These are phyloP conservation scores for Penicillium sp. DNA, from an alignment of 2,329 filamentous ascomycete genomes.

Conservation along the genomic window DNA sequence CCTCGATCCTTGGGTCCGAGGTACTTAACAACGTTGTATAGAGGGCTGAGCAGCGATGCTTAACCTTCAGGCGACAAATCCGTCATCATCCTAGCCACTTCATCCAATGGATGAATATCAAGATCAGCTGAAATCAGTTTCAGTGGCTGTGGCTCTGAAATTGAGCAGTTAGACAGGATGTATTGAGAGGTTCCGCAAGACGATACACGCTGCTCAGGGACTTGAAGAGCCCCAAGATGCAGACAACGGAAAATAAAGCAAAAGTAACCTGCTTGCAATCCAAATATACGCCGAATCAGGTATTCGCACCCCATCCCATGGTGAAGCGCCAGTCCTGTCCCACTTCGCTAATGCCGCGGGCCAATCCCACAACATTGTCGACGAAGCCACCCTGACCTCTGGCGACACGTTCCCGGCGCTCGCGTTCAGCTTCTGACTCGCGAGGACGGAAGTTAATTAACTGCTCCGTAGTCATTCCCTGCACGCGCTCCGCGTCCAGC, in stretches of 20 bases:
- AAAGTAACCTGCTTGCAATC: neutral
- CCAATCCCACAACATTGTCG: constrained; percentile 30
- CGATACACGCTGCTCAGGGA: neutral
- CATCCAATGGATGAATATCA: neutral
- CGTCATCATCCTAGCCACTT: neutral
- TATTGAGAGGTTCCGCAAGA: neutral
- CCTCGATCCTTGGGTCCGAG: neutral
- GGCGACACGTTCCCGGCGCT: constrained; percentile 25
- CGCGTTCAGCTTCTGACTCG: constrained; percentile 23
- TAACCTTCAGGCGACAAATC: neutral
- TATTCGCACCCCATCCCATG: constrained; percentile 27
- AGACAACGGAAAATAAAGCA: neutral
- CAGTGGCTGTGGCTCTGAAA: neutral
- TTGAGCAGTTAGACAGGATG: neutral
- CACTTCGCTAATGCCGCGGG: constrained; percentile 28
- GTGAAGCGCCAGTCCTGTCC: constrained; percentile 27
- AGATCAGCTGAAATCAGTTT: neutral
- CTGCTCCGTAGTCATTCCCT: constrained; percentile 21
- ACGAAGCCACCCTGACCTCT: constrained; percentile 29
- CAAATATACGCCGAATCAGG: neutral
- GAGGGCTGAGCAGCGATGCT: neutral
- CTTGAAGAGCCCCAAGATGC: neutral
- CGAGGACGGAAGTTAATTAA: constrained; percentile 11
- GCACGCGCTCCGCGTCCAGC: constrained; percentile 24
- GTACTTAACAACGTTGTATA: neutral